These are phyloP conservation scores for Aspergillus brunneoviolaceus DNA, from an alignment of 2,329 filamentous ascomycete genomes.

Conservation along the genomic window DNA sequence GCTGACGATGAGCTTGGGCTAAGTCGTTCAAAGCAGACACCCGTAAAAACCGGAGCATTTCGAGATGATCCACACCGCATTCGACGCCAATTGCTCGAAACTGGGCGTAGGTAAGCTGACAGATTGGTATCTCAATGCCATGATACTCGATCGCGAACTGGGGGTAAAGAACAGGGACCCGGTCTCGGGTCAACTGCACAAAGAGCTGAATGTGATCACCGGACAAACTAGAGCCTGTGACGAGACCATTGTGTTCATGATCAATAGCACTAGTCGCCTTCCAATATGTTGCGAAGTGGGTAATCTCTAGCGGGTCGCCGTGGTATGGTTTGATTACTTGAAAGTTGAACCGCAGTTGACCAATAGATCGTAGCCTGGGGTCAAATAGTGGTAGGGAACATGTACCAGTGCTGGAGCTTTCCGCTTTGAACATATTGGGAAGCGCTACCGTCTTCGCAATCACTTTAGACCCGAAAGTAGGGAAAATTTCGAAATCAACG, in stretches of 20 bases:
- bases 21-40: conserved; percentile 45
- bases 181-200: conserved; percentile 87
- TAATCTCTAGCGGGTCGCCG: conserved; percentile 90
- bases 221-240: conserved; percentile 91
- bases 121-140: conserved; percentile 77
- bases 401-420: conserved; percentile 70
- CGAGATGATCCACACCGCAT: conserved; percentile 29
- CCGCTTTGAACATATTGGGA: conserved; percentile 77
- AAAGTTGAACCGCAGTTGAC: conserved; percentile 88
- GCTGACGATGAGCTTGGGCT: conserved; percentile 66
- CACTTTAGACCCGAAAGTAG: conserved; percentile 94
- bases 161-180: conserved; percentile 82
- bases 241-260: conserved; percentile 77
- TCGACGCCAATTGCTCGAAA: conserved; percentile 47
- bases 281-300: conserved; percentile 98
- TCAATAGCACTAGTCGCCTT: conserved; percentile 95
- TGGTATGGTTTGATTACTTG: conserved; percentile 96
- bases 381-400: conserved; percentile 92
- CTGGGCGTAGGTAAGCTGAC: conserved; percentile 68
- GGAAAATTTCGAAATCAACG: conserved; percentile 96
- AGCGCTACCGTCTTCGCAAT: conserved; percentile 94
- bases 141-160: conserved; percentile 75
- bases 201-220: conserved; percentile 93
- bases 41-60: conserved; percentile 33
- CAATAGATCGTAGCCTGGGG: conserved; percentile 84